Base-by-base conservation (phyloP, 108 stramenopile species). In the Cyclotella distinguenda region DNA sequence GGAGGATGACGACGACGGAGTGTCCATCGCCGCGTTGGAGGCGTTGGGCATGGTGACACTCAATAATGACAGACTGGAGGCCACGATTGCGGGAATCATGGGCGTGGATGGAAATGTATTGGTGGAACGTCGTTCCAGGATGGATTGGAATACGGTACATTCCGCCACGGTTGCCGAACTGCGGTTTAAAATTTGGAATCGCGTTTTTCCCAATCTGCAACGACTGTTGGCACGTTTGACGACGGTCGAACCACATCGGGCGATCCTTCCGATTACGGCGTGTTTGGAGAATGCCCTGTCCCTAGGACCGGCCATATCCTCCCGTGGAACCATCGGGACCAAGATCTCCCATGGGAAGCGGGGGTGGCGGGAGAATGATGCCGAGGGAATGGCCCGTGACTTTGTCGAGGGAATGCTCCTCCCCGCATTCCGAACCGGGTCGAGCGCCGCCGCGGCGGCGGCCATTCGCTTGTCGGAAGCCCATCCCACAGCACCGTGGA, bases 1-100 rank as follows among this genome's bases (percentile, higher is more conserved):
- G 59, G 87, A 89, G 34, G 78, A 88, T 13, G 42, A 40, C 8
- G 85, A 87, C 57, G 90, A 92, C 59, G 83, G 78, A 16, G 90
- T 87, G 12, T 83, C 87, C 4, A 74, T 72, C 19, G 32, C 80
- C 9, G 87, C 90, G 0, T 60, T 92, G 40, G 70, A 83, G 28
- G 67, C 82, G 9, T 52, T 92, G 46, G 87, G 86, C 35, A 77
- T 56, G n/a, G 38, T 92, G 54, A 53, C 66, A n/a, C 56, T 89
- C n/a, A 69, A 78, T 52, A 39, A 11, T 53, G 78, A 79, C 43
- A 46, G 40, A 7, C 45, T 79, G 10, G 50, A 60, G 9, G 38
- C 58, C 4, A 73, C 70, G 31, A 50, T 78, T 0, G 9, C 46
- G 21, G 30, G 35, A 18, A 58, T 78, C 23, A 51, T 59, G 16